phyloP scores from a whole-genome alignment of 2,329 filamentous ascomycete species.

The Chaetomium sp. region DNA sequence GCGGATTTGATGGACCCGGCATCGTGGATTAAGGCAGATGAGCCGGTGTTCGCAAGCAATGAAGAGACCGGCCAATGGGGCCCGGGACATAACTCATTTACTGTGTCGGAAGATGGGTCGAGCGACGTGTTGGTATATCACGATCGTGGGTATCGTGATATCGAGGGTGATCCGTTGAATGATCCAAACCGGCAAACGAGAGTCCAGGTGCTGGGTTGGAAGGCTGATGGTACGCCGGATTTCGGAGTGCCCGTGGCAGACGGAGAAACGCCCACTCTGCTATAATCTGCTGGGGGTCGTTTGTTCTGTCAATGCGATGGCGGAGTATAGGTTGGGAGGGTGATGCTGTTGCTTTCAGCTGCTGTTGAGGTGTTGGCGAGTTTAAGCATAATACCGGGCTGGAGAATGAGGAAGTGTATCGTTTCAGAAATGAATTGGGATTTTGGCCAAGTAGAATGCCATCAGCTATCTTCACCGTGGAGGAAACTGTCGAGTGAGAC shows the following conservation, averaged over 20 bases:
- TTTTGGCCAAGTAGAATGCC: no score
- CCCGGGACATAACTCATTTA: conserved; percentile 28
- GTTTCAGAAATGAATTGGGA: not conserved
- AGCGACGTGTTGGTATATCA: conserved; percentile 28
- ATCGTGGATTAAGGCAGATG: conserved; percentile 23
- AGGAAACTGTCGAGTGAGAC: no score
- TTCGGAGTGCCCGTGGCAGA: conserved; percentile 27
- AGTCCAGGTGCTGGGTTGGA: conserved; percentile 30
- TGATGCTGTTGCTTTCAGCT: conserved; percentile 4
- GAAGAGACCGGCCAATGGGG: conserved; percentile 25
- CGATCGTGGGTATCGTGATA: conserved; percentile 24
- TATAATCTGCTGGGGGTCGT: conserved; percentile 13
- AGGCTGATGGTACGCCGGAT: conserved; percentile 26
- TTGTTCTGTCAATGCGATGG: not conserved
- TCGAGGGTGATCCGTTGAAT: conserved; percentile 26
- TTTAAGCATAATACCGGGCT: conserved; percentile 20
- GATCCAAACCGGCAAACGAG: conserved; percentile 24
- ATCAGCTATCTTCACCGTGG: no score
- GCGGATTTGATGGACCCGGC: conserved; percentile 23
- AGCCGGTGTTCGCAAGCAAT: conserved; percentile 27
- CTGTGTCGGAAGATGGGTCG: conserved; percentile 26
- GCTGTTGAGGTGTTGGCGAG: conserved; percentile 14
- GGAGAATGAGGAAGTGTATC: conserved; percentile 28
- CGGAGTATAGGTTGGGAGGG: conserved; percentile 11
- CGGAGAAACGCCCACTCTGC: conserved; percentile 20